These are phyloP conservation scores for Phaeosphaeriaceae sp. DNA, from an alignment of 2,329 filamentous ascomycete species.

Conservation along the genomic window DNA sequence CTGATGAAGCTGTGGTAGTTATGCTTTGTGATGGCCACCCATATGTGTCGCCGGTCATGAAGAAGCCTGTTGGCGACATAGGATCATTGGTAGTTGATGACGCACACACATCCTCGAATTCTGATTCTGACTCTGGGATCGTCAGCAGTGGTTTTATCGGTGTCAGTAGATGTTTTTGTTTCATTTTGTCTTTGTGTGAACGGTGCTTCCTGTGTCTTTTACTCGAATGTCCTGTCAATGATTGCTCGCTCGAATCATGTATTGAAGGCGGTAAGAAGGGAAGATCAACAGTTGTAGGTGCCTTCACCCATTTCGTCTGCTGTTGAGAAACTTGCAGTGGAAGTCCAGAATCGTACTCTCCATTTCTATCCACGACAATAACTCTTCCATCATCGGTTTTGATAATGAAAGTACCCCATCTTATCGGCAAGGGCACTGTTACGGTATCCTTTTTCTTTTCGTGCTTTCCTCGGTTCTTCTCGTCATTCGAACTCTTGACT, in stretches of 20 bases:
- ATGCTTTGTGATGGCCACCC: slow-evolving; percentile 16
- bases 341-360: slow-evolving; percentile 34
- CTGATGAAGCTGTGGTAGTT: slow-evolving; percentile 1
- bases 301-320: slow-evolving; percentile 16
- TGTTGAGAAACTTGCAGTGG: not conserved
- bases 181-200: not conserved
- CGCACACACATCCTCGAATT: slow-evolving; percentile 4
- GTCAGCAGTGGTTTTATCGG: slow-evolving; percentile 8
- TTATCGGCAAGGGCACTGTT: slow-evolving; percentile 19
- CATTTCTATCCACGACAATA: slow-evolving; percentile 32
- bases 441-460: slow-evolving; percentile 16
- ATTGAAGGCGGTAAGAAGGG: not conserved
- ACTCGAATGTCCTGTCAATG: not conserved
- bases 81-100: slow-evolving; percentile 2
- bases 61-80: slow-evolving; percentile 25
- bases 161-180: not conserved
- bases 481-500: slow-evolving; percentile 5
- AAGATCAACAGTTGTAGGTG: slow-evolving; percentile 1
- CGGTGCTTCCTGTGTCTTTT: not conserved
- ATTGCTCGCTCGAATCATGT: not conserved
- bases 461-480: not conserved
- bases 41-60: slow-evolving; percentile 28
- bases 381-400: slow-evolving; percentile 30
- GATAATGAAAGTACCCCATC: slow-evolving; percentile 35
- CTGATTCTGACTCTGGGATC: slow-evolving; percentile 18